Evolutionary conservation across 2,329 filamentous ascomycete species (phyloP), one percentile per base, ranked within the genome.

Genomic region (Rutstroemia sp.): DNA sequence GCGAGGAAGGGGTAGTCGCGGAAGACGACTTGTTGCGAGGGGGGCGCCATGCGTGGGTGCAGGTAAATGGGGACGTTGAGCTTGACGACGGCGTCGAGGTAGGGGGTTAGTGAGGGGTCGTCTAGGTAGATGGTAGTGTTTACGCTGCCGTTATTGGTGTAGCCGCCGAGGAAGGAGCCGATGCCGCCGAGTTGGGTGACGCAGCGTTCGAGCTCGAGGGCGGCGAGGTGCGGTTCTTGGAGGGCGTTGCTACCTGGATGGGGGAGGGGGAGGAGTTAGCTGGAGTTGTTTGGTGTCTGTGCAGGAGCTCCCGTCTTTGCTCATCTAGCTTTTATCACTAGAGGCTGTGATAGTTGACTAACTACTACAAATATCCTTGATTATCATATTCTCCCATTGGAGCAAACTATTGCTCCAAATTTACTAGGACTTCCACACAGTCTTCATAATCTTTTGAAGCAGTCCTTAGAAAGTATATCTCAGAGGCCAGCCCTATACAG

Each of bases 61-160:
- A 74, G 55, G 61, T 74, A 75, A 30, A 75, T 64, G 5, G 74
- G 74, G 4, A 74, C 72, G 14, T 70, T 68, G 27, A 74, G 68
- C 51, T 67, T 68, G 55, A 70, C 66, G 9, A 71, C 72, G n/a
- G 63, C 60, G 42, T 59, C 54, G 51, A 73, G 71, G 58, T 23
- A 67, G 67, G 12, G 37, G 30, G 16, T 25, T 63, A 61, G 38
- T 71, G 27, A 30, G 72, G 63, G 73, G 74, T 30, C 57, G 58
- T 9, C 73, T 10, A 60, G 63, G 50, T 59, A 65, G 27, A 54
- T 39, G 38, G 38, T 72, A 25, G 64, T 53, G 38, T 61, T 58
- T 48, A 54, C 58, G n/a, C 48, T 45, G n/a, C 54, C 34, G 37
- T 41, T 51, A 70, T 54, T 74, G 67, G 59, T 75, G 73, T 45